A percentile compares a stretch with the other conserved stretches of the same genome.
phyloP scores from a whole-genome alignment of 306 rosid species.

The Vachellia collinsii region DNA sequence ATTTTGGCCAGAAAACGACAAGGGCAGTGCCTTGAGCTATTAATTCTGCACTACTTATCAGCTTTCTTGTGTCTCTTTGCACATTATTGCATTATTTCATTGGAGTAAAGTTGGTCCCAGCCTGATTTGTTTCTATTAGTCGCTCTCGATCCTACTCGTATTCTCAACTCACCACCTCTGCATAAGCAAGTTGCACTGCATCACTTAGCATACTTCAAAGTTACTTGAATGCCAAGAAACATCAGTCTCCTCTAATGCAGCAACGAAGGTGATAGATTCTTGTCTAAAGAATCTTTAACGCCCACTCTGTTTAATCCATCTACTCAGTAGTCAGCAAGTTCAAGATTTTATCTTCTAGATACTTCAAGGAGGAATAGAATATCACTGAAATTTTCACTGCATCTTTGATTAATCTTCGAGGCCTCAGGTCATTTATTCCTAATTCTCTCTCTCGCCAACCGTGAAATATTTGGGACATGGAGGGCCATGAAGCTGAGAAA shows the following conservation, averaged over 20 bases:
- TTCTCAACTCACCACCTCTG: slow-evolving; percentile 34
- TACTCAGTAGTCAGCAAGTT: no score
- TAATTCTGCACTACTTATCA: slow-evolving; percentile 10
- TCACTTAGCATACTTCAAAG: slow-evolving; percentile 31
- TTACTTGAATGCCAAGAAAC: slow-evolving; percentile 41
- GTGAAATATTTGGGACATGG: slow-evolving; percentile 34
- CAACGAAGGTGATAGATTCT: not conserved
- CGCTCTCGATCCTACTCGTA: not conserved
- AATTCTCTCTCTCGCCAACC: not conserved
- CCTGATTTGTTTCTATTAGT: not conserved
- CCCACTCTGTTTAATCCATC: not conserved
- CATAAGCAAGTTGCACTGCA: slow-evolving; percentile 33
- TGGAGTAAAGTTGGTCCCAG: slow-evolving; percentile 11
- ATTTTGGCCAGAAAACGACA: slow-evolving; percentile 15
- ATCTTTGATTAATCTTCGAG: not conserved
- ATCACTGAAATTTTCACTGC: not conserved
- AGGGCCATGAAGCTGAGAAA: slow-evolving; percentile 32
- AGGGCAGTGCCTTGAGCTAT: slow-evolving; percentile 22
- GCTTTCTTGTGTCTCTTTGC: slow-evolving; percentile 14
- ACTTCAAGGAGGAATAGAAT: not conserved
- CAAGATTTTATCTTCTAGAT: not conserved
- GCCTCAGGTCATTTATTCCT: slow-evolving; percentile 23
- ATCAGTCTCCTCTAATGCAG: slow-evolving; percentile 10
- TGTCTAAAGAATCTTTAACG: not conserved
- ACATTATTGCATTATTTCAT: slow-evolving; percentile 12